Percentiles rank a stretch among this genome's conserved stretches.
Conservation (phyloP, 805 yeast species). For the Huiozyma sinensis region DNA sequence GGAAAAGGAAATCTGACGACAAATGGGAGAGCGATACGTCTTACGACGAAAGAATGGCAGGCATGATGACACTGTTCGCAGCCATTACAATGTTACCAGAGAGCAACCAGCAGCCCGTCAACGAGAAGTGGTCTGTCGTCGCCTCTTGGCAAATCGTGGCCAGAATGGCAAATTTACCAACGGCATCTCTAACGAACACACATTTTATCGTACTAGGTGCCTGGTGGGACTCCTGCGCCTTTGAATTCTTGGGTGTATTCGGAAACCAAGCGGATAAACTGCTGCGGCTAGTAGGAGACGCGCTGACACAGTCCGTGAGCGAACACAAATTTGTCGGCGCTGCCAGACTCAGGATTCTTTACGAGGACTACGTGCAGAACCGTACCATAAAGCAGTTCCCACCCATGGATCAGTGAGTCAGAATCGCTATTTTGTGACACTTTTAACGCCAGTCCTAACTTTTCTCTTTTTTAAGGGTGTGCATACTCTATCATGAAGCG, state of each 20-base stretch:
- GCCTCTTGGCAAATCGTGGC: slow-evolving; percentile 64
- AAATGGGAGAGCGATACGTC: slow-evolving; percentile 46
- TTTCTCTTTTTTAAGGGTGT: too few species aligned
- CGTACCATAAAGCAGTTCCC: slow-evolving; percentile 36
- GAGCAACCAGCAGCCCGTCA: neutral
- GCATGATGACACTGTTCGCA: slow-evolving; percentile 72
- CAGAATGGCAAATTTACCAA: slow-evolving; percentile 50
- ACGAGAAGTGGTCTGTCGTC: slow-evolving; percentile 24
- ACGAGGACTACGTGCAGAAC: slow-evolving; percentile 60
- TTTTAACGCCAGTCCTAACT: too few species aligned
- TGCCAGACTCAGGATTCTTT: slow-evolving; percentile 60
- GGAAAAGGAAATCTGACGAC: slow-evolving; percentile 44
- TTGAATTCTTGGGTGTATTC: slow-evolving; percentile 42
- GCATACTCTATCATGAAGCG: too few species aligned
- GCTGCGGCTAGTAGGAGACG: slow-evolving; percentile 34
- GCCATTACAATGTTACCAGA: slow-evolving; percentile 47
- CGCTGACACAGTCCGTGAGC: slow-evolving; percentile 44
- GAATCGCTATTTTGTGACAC: too few species aligned
- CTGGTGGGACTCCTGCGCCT: slow-evolving; percentile 88
- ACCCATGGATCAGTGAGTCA: slow-evolving; percentile 23
- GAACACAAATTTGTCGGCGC: slow-evolving; percentile 62
- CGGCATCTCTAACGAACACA: slow-evolving; percentile 43
- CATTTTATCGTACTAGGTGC: slow-evolving; percentile 64
- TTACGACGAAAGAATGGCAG: slow-evolving; percentile 80
- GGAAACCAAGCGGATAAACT: slow-evolving; percentile 65